Percentiles rank a stretch among this genome's conserved stretches.
Evolutionary conservation across 768 basidiomycete genomes (phyloP).

Genomic region (Cantharellus anzutake): DNA sequence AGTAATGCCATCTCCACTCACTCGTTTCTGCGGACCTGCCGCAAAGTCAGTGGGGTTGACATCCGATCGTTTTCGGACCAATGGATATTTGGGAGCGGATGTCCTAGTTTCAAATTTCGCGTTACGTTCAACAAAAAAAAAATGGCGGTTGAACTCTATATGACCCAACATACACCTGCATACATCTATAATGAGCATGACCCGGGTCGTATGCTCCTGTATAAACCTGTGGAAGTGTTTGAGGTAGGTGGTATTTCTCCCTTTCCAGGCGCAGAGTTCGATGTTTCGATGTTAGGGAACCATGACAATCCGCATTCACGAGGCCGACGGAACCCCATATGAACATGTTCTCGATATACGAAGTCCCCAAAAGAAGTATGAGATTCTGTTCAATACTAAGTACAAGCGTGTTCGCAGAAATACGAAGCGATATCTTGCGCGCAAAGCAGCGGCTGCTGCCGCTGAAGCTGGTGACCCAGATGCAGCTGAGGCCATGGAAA

Average conservation of each 20-base stretch:
- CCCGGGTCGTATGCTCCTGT: slow-evolving; percentile 43
- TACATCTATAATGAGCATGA: slow-evolving; percentile 43
- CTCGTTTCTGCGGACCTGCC: slow-evolving; percentile 74
- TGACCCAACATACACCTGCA: slow-evolving; percentile 78
- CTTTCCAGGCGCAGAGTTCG: background rate
- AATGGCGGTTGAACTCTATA: slow-evolving; percentile 92
- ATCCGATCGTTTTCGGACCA: slow-evolving; percentile 87
- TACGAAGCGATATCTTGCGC: slow-evolving; percentile 86
- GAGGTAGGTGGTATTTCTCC: slow-evolving; percentile 33
- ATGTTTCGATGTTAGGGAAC: slow-evolving; percentile 41
- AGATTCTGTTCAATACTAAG: slow-evolving; percentile 96
- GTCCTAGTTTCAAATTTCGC: slow-evolving; percentile 75
- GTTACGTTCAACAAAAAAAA: slow-evolving; percentile 94
- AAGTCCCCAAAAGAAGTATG: slow-evolving; percentile 75
- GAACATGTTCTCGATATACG: slow-evolving; percentile 93
- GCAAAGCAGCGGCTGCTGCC: slow-evolving; percentile 82
- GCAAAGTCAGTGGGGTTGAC: slow-evolving; percentile 87
- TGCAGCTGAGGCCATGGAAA: slow-evolving; percentile 82
- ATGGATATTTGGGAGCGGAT: slow-evolving; percentile 97
- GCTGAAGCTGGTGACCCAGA: slow-evolving; percentile 85
- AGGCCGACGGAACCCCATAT: slow-evolving; percentile 97
- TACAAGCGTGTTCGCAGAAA: slow-evolving; percentile 92
- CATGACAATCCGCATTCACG: slow-evolving; percentile 97
- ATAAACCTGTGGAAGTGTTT: slow-evolving; percentile 76
- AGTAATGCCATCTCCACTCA: slow-evolving; percentile 79